Conservation (phyloP, 345 rosid genomes). For the Hevea brasiliensis region DNA sequence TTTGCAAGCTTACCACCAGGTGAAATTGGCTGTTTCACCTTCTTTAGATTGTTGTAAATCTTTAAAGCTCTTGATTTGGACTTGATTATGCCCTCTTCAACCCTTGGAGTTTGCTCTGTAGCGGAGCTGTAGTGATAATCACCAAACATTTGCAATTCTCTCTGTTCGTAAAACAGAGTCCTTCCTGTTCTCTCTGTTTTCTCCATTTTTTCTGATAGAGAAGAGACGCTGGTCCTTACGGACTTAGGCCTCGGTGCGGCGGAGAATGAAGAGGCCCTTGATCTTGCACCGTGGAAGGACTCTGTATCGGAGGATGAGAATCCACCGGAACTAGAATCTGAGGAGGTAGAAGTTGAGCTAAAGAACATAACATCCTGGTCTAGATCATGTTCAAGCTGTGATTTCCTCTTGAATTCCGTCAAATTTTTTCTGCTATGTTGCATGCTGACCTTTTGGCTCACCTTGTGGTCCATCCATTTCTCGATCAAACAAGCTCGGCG, state of each 20-base stretch:
- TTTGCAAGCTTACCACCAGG: slow-evolving; percentile 65
- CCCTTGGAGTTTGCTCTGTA: slow-evolving; percentile 31
- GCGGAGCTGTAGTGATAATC: slow-evolving; percentile 34
- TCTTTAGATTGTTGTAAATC: slow-evolving; percentile 58
- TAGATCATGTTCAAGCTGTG: slow-evolving; percentile 27
- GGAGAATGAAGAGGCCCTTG: slow-evolving; percentile 38
- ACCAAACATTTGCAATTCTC: slow-evolving; percentile 32
- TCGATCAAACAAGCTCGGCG: slow-evolving; percentile 42
- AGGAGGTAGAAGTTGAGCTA: slow-evolving; percentile 72
- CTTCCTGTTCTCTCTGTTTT: slow-evolving; percentile 35
- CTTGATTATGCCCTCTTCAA: slow-evolving; percentile 42
- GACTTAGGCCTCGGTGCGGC: slow-evolving; percentile 46
- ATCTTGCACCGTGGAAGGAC: slow-evolving; percentile 41
- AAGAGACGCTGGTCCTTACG: slow-evolving; percentile 35
- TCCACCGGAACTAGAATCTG: slow-evolving; percentile 68
- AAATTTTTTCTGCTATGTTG: slow-evolving; percentile 20
- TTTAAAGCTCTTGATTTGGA: slow-evolving; percentile 60
- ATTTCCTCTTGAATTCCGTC: slow-evolving; percentile 31
- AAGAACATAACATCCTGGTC: slow-evolving; percentile 51
- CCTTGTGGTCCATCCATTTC: slow-evolving; percentile 47
- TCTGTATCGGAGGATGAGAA: slow-evolving; percentile 88
- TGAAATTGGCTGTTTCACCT: slow-evolving; percentile 82
- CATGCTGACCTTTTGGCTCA: slow-evolving; percentile 12
- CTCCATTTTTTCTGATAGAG: slow-evolving; percentile 35
- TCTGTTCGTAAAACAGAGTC: slow-evolving; percentile 50